Conservation (phyloP, 2,329 filamentous ascomycete species). For the Didymosphaeria variabile region DNA sequence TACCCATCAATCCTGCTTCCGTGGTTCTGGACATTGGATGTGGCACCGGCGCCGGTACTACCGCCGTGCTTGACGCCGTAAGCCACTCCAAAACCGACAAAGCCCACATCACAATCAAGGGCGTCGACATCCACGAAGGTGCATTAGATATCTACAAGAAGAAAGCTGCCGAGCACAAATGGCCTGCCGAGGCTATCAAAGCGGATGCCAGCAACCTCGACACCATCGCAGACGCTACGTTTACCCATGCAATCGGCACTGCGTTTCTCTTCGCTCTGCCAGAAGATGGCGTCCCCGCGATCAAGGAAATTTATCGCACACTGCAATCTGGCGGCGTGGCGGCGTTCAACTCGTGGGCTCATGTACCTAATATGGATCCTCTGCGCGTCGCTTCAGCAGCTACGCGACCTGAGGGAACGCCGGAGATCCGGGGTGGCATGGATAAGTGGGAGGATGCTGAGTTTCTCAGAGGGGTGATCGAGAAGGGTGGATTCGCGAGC, state of each 20-base stretch:
- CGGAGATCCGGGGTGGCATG: constrained; percentile 11
- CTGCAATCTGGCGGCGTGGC: constrained; percentile 24
- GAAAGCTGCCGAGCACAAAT: constrained; percentile 1
- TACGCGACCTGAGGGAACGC: constrained; percentile 17
- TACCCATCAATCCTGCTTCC: constrained; percentile 8
- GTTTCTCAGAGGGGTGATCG: constrained; percentile 8
- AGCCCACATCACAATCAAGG: constrained; percentile 6
- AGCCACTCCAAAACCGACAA: too few relatives aligned
- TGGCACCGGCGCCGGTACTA: constrained; percentile 22
- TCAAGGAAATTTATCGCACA: constrained; percentile 26
- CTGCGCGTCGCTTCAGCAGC: constrained; percentile 14
- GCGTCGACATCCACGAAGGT: constrained; percentile 17
- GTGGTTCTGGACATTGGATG: constrained; percentile 22
- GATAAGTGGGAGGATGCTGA: constrained; percentile 16
- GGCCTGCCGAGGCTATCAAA: constrained; percentile 20
- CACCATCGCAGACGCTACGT: constrained; percentile 16
- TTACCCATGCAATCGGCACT: constrained; percentile 20
- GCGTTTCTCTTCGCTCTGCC: constrained; percentile 19
- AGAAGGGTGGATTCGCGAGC: constrained; percentile 18
- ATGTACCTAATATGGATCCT: constrained; percentile 19
- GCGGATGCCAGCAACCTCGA: constrained; percentile 14
- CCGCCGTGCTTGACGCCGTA: constrained; percentile 12
- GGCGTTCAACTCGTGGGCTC: constrained; percentile 21
- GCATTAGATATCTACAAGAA: constrained; percentile 17
- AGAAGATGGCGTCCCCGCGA: constrained; percentile 23